Base-by-base conservation (phyloP, 768 basidiomycete genomes). In the Chalciporus sphaerocephalus region DNA sequence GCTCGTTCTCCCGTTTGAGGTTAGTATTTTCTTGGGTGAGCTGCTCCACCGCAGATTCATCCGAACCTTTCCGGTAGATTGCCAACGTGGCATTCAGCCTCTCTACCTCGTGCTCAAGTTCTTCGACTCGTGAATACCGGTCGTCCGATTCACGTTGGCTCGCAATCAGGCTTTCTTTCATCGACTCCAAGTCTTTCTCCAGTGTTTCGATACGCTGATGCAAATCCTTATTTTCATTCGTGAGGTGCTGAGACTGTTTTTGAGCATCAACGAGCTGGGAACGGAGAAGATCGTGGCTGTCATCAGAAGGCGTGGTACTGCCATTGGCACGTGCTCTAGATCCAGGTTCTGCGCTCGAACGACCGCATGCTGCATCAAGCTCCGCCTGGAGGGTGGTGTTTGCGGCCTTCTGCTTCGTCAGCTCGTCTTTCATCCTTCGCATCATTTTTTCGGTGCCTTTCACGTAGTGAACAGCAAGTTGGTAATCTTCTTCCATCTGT, bases 401-500 rank as follows among this genome's bases (percentile, higher is more conserved):
- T 36, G 83, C 67, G 38, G 74, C 74, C 70, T 96, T 97, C 68
- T 95, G 90, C 69, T 88, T 94, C 53, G 79, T 87, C 46, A 97
- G 70, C 60, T 98, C 96, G 46, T 94, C 95, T 66, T 92, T 90
- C 85, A 97, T 91, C 55, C 87, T 82, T 54, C 92, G 83, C 74
- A 97, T 87, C 83, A 98, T 92, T 70, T 94, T 96, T 68, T 98
- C 96, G 1, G 94, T 97, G 36, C 92, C 92, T 77, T 97, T 98
- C 56, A 97, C 93, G 68, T 96, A 97, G 62, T 92, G 88, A 44
- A 98, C 94, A 12, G 96, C 95, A 41, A 94, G 81, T 59, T 93
- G 88, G 66, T 99, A 98, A 59, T 97, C 95, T 38, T 88, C 82
- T 67, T 98, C 94, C 68, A 98, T 81, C 62, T 93, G 88, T 56